Base-by-base conservation (phyloP, 2,329 filamentous ascomycete genomes). In the Zasmidium citrigriseum region DNA sequence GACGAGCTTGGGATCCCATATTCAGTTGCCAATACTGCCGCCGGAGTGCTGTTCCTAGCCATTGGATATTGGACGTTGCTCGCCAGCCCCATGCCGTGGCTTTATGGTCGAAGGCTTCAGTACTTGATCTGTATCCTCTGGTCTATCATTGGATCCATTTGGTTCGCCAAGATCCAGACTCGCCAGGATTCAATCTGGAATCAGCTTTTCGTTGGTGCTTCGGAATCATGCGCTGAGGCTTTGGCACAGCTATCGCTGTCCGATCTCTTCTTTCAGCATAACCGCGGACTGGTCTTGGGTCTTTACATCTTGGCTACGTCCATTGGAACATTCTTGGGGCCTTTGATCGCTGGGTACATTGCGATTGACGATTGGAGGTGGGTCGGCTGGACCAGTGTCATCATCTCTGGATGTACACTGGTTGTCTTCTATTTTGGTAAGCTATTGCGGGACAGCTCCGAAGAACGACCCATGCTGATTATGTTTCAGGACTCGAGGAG, bases 261-360 rank as follows among this genome's bases (percentile, higher is more conserved):
- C 7, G 83, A 85, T 63, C 76, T 85, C 25, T 85, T 83, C 73
- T 85, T 82, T 60, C 80, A 84, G 70, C 83, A 85, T 64, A 81
- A 83, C 59, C 78, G 82, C 46, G 83, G 83, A 44, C 76, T 77
- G 0, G 80, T 82, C 1, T 73, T 85, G 4, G 82, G 82, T 57
- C 66, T 84, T 23, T 85, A 85, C 64, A 81, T 83, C 23, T 72
- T 84, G 34, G 79, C 82, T 1, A 84, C 82, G 0, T 82, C 79
- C 62, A 76, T 84, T 25, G 83, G 83, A 21, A 85, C 82, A 2
- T 85, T 83, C 63, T 68, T 83, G 2, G 83, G 82, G 0, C 82
- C 83, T 2, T 63, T 85, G 46, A 72, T 84, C 14, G 81, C 78
- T 21, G 80, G 81, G 3, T 82, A 82, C 56, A 77, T 84, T 25